phyloP scores from a whole-genome alignment of 179 eudicot species.

The Spinacia oleracea region DNA sequence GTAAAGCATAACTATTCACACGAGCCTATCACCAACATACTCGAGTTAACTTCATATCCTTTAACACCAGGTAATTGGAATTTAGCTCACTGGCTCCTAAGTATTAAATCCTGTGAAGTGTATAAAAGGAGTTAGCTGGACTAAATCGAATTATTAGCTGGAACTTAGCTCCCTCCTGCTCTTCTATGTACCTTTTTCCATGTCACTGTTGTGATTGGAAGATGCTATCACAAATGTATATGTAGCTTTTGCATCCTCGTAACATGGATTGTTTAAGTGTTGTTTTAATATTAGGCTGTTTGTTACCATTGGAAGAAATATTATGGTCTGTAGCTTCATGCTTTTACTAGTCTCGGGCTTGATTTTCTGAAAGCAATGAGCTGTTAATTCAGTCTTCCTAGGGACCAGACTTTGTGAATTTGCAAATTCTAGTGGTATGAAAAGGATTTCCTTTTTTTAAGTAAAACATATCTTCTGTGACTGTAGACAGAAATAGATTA shows the following conservation, averaged over 20 bases:
- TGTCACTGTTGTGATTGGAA: neutral
- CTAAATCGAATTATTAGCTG: too few species aligned
- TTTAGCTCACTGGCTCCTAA: neutral
- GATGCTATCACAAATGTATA: neutral
- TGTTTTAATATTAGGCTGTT: neutral
- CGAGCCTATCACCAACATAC: neutral
- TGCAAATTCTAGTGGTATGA: neutral
- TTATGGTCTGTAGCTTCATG: neutral
- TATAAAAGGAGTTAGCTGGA: too few species aligned
- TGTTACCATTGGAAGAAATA: neutral
- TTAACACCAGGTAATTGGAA: neutral
- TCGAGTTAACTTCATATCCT: neutral
- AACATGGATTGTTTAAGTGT: neutral
- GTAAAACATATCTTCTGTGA: neutral
- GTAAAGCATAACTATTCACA: neutral
- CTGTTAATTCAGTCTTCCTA: neutral
- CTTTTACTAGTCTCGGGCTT: neutral
- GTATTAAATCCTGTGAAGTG: neutral
- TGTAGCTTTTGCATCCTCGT: neutral
- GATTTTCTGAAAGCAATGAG: too few species aligned
- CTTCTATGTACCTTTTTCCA: neutral
- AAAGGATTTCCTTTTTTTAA: neutral
- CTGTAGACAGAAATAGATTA: neutral
- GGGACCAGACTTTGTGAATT: neutral
- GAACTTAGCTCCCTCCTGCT: too few species aligned